Evolutionary conservation across 129 eudicot genomes (phyloP).

Genomic region (Calendula officinalis): DNA sequence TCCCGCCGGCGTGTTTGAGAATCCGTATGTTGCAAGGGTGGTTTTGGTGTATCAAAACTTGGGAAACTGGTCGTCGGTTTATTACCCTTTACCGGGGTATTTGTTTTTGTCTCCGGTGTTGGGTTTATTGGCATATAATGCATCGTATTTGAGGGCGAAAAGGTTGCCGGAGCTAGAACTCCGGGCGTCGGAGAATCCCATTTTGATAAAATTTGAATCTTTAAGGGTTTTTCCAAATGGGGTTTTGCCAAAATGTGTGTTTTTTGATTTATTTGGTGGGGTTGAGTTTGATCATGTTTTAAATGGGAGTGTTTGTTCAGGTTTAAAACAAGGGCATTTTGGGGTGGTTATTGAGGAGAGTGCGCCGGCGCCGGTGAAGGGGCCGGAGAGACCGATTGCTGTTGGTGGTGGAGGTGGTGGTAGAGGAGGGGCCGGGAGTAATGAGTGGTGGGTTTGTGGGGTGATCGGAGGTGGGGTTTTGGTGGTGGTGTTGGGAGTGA

Average conservation of each 20-base stretch:
- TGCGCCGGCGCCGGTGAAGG: slow-evolving; percentile 33
- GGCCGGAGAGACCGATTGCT: slow-evolving; percentile 25
- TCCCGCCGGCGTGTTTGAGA: slow-evolving; percentile 53
- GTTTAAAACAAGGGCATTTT: slow-evolving; percentile 63
- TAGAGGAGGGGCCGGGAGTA: background rate
- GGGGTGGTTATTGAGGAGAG: slow-evolving; percentile 50
- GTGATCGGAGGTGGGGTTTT: slow-evolving; percentile 46
- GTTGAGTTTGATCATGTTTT: slow-evolving; percentile 56
- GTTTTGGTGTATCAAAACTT: slow-evolving; percentile 73
- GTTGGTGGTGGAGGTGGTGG: slow-evolving; percentile 18
- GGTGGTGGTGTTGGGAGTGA: slow-evolving; percentile 29
- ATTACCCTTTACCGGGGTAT: slow-evolving; percentile 68
- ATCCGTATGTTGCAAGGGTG: slow-evolving; percentile 67
- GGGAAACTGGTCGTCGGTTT: slow-evolving; percentile 60
- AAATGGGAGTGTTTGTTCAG: slow-evolving; percentile 44
- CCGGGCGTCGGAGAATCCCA: slow-evolving; percentile 45
- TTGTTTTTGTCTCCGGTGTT: slow-evolving; percentile 56
- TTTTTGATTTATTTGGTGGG: slow-evolving; percentile 55
- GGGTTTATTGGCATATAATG: slow-evolving; percentile 74
- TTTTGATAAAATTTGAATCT: slow-evolving; percentile 37
- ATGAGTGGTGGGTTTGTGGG: slow-evolving; percentile 41
- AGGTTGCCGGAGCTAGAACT: slow-evolving; percentile 45
- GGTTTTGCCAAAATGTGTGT: slow-evolving; percentile 48
- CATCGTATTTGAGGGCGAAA: slow-evolving; percentile 38
- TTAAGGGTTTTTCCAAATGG: slow-evolving; percentile 25